These are phyloP conservation scores for Rutstroemia sp. DNA, from an alignment of 2,329 filamentous ascomycete genomes.

Conservation along the genomic window DNA sequence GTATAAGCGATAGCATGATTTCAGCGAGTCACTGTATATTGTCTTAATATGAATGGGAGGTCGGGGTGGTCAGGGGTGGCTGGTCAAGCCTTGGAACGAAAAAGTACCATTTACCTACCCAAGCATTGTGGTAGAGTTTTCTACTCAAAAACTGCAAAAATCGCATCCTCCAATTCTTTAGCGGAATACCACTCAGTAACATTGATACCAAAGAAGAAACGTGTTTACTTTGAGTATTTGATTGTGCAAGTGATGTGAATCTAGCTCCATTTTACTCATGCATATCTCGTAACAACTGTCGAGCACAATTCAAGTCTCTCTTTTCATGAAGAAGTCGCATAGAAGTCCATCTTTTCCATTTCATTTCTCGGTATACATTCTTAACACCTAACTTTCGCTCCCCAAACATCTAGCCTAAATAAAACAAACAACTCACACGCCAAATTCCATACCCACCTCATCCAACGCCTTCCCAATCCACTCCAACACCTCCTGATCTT, in stretches of 20 bases:
- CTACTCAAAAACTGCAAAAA: conserved; percentile 7
- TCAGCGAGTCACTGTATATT: conserved; percentile 1
- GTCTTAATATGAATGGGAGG: background rate
- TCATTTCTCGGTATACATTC: background rate
- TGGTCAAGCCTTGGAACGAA: background rate
- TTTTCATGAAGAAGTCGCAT: no score
- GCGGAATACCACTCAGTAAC: no score
- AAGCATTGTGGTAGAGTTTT: background rate
- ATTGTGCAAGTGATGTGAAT: no score
- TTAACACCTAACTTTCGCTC: conserved; percentile 1
- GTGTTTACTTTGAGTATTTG: no score
- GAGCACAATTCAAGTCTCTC: no score
- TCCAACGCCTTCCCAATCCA: conserved; percentile 54
- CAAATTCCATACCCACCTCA: conserved; percentile 51
- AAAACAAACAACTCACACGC: conserved; percentile 17
- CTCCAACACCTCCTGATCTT: conserved; percentile 52
- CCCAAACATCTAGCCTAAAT: background rate
- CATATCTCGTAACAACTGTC: no score
- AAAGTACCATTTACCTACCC: background rate
- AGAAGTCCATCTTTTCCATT: no score
- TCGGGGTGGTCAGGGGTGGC: background rate
- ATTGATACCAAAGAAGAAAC: no score
- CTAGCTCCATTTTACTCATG: no score
- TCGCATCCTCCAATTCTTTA: background rate
- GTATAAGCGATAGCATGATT: background rate